Evolutionary conservation across 2,329 filamentous ascomycete genomes (phyloP), one percentile per base, ranked within the genome.

Genomic region (Fonsecaea nubica): DNA sequence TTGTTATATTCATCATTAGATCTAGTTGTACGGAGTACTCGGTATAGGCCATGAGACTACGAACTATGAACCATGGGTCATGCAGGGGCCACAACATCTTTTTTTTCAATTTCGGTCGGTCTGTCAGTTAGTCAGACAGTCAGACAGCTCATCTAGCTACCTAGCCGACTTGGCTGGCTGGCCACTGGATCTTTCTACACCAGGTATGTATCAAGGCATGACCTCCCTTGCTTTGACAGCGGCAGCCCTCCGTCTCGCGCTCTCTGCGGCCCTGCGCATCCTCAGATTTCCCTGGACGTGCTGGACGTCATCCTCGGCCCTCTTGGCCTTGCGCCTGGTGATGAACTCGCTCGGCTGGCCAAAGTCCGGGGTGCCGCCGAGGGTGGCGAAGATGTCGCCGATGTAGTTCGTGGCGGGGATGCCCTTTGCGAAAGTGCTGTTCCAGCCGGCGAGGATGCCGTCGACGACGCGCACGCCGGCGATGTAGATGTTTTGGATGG

Each of bases 331-430:
- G 59, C 50, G 54, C 40, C 63, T 67, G 13, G 56, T 67, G 48
- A 69, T 69, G 15, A 66, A 69, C 2, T 54, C 58, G 32, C 38
- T 36, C 2, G 61, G 62, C 12, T 61, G 83, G 0, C 89, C 89
- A 76, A 90, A 91, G 74, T 90, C 87, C 0, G 89, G 89, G 48
- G 77, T 75, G 1, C 88, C 89, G 1, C 89, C 89, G 3, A 92
- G 77, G 9, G 85, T 88, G 13, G 89, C 90, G 70, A 91, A 89
- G 62, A 92, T 88, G 73, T 91, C 89, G 5, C 89, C 89, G 42
- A 92, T 78, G 72, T 92, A 92, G 72, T 91, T 91, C 1, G 75
- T 79, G 0, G 89, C 78, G 67, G 79, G 75, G 45, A 92, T 77
- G 2, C 90, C 90, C 1, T 74, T 69, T 40, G 80, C 77, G 71